Evolutionary conservation across 169 alveolate genomes (phyloP).

Genomic region (Plasmodium adleri): DNA sequence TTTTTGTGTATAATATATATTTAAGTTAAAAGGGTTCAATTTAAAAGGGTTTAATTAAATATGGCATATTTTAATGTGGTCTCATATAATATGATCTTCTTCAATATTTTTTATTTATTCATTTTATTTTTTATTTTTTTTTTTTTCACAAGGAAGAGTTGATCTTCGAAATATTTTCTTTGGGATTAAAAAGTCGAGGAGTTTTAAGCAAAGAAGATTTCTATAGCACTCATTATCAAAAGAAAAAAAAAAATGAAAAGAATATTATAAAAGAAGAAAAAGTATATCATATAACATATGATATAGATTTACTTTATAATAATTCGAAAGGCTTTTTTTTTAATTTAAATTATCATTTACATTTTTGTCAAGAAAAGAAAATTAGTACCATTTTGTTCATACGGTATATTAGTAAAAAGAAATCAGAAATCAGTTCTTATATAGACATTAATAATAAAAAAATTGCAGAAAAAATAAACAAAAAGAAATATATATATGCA

Average conservation of each 20-base stretch:
- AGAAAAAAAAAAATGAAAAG: slow-evolving; percentile 22
- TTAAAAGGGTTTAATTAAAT: too few species aligned
- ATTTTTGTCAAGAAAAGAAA: slow-evolving; percentile 56
- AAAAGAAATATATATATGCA: slow-evolving; percentile 55
- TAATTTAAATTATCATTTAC: slow-evolving; percentile 42
- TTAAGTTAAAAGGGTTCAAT: neutral
- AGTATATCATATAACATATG: slow-evolving; percentile 20
- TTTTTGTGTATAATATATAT: neutral
- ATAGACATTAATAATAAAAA: slow-evolving; percentile 43
- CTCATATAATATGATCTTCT: too few species aligned
- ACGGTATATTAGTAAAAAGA: slow-evolving; percentile 50
- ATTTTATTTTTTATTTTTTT: neutral
- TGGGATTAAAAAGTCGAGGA: slow-evolving; percentile 65
- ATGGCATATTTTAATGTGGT: too few species aligned
- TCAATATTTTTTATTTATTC: too few species aligned
- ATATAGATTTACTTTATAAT: slow-evolving; percentile 37
- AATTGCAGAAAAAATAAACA: slow-evolving; percentile 42
- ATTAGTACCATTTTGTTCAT: slow-evolving; percentile 57
- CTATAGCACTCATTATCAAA: slow-evolving; percentile 34
- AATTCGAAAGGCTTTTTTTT: slow-evolving; percentile 43
- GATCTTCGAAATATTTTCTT: slow-evolving; percentile 54
- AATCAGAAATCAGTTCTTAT: slow-evolving; percentile 65
- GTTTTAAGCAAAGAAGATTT: slow-evolving; percentile 66
- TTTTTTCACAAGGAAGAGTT: slow-evolving; percentile 47
- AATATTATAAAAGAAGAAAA: slow-evolving; percentile 31